Conservation (phyloP, 2,329 filamentous ascomycete species). For the Trichoderma sp. region DNA sequence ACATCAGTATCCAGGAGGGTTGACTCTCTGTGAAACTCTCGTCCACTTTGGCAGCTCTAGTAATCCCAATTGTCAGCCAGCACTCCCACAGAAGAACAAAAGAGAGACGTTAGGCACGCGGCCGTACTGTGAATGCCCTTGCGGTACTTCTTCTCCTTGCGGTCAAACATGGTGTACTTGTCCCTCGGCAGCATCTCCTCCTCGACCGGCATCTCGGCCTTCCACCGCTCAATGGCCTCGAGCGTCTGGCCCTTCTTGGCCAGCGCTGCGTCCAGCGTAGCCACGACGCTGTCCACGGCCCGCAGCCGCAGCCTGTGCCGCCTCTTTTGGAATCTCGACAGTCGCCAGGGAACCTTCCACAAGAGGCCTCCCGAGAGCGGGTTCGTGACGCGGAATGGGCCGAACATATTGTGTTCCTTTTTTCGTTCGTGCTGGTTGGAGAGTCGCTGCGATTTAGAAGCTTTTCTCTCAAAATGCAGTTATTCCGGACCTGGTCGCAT, state of each 20-base stretch:
- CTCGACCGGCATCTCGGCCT: conserved; percentile 92
- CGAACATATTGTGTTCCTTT: conserved; percentile 66
- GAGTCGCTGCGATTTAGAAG: not conserved
- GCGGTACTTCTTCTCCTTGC: conserved; percentile 90
- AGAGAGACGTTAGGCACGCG: not conserved
- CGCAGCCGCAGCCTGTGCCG: conserved; percentile 80
- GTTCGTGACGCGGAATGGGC: conserved; percentile 75
- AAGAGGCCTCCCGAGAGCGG: conserved; percentile 76
- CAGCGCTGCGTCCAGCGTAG: conserved; percentile 75
- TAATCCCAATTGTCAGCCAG: conserved; percentile 18
- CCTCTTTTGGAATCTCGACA: conserved; percentile 86
- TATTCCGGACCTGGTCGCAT: not conserved
- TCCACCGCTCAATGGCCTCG: conserved; percentile 85
- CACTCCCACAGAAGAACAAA: not conserved
- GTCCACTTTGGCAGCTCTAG: conserved; percentile 89
- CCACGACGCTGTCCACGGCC: conserved; percentile 82
- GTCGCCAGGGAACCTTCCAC: conserved; percentile 97
- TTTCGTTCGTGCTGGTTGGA: not conserved
- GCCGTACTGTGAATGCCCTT: conserved; percentile 95
- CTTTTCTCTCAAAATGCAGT: conserved; percentile 12
- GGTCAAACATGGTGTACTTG: conserved; percentile 97
- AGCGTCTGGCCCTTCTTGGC: conserved; percentile 67
- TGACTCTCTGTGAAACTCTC: conserved; percentile 86
- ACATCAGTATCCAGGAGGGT: conserved; percentile 84
- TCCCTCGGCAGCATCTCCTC: conserved; percentile 92